Conservation (phyloP, 495 filamentous ascomycete species). For the Trichoderma reesei region DNA sequence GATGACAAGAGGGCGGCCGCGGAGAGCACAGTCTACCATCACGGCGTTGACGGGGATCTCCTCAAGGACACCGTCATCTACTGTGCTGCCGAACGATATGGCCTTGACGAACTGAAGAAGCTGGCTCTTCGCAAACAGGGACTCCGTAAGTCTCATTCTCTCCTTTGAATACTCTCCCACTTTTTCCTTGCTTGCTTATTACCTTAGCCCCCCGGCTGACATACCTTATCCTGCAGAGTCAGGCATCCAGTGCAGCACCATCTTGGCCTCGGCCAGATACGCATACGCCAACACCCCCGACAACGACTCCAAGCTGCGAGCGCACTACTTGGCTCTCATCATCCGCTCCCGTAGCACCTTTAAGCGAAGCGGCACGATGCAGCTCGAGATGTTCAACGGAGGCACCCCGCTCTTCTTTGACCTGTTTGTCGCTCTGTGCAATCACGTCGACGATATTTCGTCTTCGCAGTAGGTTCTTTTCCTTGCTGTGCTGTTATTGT, state of each 20-base stretch:
- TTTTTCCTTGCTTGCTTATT: not conserved
- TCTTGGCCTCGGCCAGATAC: slow-evolving; percentile 72
- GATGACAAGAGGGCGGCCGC: slow-evolving; percentile 29
- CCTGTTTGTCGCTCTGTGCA: slow-evolving; percentile 85
- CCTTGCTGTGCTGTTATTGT: too few species aligned
- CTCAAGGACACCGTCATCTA: slow-evolving; percentile 87
- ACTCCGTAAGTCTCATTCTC: slow-evolving; percentile 36
- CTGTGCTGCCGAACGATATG: slow-evolving; percentile 76
- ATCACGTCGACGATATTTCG: slow-evolving; percentile 65
- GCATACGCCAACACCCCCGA: slow-evolving; percentile 86
- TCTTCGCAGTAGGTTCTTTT: slow-evolving; percentile 32
- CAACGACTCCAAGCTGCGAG: slow-evolving; percentile 75
- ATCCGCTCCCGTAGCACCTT: slow-evolving; percentile 76
- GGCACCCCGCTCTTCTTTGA: slow-evolving; percentile 80
- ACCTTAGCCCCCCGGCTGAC: slow-evolving; percentile 5
- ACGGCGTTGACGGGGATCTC: slow-evolving; percentile 53
- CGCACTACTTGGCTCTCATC: slow-evolving; percentile 87
- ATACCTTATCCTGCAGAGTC: slow-evolving; percentile 36
- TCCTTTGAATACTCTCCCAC: not conserved
- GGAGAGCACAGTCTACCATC: slow-evolving; percentile 63
- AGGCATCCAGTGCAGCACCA: slow-evolving; percentile 74
- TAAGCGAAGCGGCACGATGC: slow-evolving; percentile 93
- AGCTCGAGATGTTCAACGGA: slow-evolving; percentile 83
- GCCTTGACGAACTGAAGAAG: slow-evolving; percentile 70
- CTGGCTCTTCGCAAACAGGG: slow-evolving; percentile 81